Evolutionary conservation across 164 flowering plant species (phyloP).

Genomic region (grape (Vitis vinifera)): ASM3070453v1 NC_081823.1:21565001-21565500

Average conservation of each 20-base stretch:
- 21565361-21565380: constrained; percentile 72
- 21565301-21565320: constrained; percentile 98
- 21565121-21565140: too few species aligned
- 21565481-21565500: neutral
- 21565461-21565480: constrained; percentile 37
- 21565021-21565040: too few species aligned
- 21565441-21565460: constrained; percentile 84
- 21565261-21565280: constrained; percentile 85
- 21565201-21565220: too few species aligned
- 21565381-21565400: constrained; percentile 76
- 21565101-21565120: too few species aligned
- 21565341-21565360: constrained; percentile 87
- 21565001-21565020: neutral
- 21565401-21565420: constrained; percentile 74
- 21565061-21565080: too few species aligned
- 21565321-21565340: constrained; percentile 96
- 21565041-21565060: too few species aligned
- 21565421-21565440: constrained; percentile 95
- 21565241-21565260: constrained; percentile 44
- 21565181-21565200: too few species aligned
- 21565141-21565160: neutral
- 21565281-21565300: constrained; percentile 80
- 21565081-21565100: too few species aligned
- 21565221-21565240: neutral
- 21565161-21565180: neutral